Evolutionary conservation across 2,329 filamentous ascomycete genomes (phyloP).

Genomic region (Aspergillus fijiensis): DNA sequence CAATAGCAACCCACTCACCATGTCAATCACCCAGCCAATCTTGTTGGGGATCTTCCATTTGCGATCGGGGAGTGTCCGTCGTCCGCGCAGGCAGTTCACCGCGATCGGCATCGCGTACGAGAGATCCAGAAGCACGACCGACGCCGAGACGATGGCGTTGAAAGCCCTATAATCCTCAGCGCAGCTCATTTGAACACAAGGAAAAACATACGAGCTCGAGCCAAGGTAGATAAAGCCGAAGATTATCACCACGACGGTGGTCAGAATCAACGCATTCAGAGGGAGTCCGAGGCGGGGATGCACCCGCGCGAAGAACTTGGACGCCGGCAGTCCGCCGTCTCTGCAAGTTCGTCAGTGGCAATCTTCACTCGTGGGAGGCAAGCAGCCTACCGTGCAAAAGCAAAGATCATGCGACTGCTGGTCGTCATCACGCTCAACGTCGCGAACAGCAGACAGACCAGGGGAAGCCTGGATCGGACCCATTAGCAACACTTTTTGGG

Average conservation of each 20-base stretch:
- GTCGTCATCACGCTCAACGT: conserved; percentile 34
- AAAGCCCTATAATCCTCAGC: conserved; percentile 54
- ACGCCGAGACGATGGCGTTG: conserved; percentile 68
- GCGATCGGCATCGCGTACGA: conserved; percentile 72
- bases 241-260: conserved; percentile 60
- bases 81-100: conserved; percentile 66
- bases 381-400: conserved; percentile 26
- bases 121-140: conserved; percentile 68
- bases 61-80: conserved; percentile 61
- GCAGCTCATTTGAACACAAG: fast-evolving
- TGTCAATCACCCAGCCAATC: conserved; percentile 61
- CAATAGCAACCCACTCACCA: conserved; percentile 34
- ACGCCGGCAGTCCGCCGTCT: conserved; percentile 66
- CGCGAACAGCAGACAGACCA: conserved; percentile 30
- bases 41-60: conserved; percentile 55
- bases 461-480: conserved; percentile 21
- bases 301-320: conserved; percentile 59
- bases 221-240: conserved; percentile 70
- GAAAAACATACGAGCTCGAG: conserved; percentile 43
- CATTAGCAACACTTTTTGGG: conserved; percentile 10
- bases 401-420: conserved; percentile 34
- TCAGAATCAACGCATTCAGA: conserved; percentile 63
- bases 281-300: conserved; percentile 62
- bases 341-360: conserved; percentile 27
- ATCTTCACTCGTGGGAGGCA: neutral